Base-by-base conservation (phyloP, 2,329 filamentous ascomycete species). In the Plenodomus lindquistii region DNA sequence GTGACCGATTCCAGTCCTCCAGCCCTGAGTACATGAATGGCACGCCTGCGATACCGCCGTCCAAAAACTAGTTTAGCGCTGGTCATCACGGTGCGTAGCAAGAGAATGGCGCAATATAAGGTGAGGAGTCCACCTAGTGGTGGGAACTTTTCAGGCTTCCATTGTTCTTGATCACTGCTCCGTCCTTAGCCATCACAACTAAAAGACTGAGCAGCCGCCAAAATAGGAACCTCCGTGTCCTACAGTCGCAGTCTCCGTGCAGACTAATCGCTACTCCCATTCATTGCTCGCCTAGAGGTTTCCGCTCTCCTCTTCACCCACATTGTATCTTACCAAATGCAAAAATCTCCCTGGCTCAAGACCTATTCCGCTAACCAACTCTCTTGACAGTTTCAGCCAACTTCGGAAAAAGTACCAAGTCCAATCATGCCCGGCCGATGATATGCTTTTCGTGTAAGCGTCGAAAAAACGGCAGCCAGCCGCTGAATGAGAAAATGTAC, bases 401-500 rank as follows among this genome's bases (percentile, higher is more conserved):
- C 60, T 60, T 29, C 31, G 58, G 60, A 63, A 66, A 31, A 69
- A 67, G 66, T 65, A 60, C 66, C 55, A 55, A 59, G 61, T 68
- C 63, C 58, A 64, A 67, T 67, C 55, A 69, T 71, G 67, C 65
- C 65, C 60, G 58, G 62, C 62, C 60, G 65, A 67, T 65, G 51
- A 64, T 63, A 62, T 69, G 66, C 66, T 70, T 70, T 71, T 68
- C 63, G 63, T 62, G 60, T 55, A 65, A 67, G 61, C 59, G 60
- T 62, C 57, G 58, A 59, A 67, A 71, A 67, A 63, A 68, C 66
- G 67, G 68, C 67, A 61, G 64, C 63, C 55, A 62, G 66, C 68
- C 68, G 68, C 63, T 66, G 67, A 67, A 67, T 64, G 65, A 66
- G 62, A 70, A 70, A 63, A 70, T 71, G 54, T 71, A 71, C 68